Percentiles rank a stretch among this genome's conserved stretches.
phyloP scores from a whole-genome alignment of 2,329 filamentous ascomycete species.

The Geosmithia morbida region DNA sequence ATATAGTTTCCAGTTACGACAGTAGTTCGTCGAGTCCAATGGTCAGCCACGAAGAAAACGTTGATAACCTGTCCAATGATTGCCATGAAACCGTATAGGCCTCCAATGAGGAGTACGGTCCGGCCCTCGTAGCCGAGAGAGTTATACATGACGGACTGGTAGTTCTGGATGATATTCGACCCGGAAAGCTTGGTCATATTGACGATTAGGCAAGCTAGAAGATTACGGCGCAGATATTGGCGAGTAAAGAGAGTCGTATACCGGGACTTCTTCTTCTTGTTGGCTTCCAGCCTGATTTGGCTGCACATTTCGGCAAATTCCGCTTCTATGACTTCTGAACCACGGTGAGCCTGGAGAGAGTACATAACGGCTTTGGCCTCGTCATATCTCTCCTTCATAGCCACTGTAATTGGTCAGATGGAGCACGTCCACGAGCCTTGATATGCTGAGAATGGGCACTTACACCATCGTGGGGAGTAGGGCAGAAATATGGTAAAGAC shows the following conservation, averaged over 20 bases:
- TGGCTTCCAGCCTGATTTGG: slow-evolving; percentile 9
- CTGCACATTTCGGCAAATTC: slow-evolving; percentile 8
- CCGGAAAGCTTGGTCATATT: slow-evolving; percentile 13
- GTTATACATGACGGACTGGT: slow-evolving; percentile 17
- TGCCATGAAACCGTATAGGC: slow-evolving; percentile 18
- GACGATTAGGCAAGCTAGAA: slow-evolving; percentile 11
- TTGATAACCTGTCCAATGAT: slow-evolving; percentile 12
- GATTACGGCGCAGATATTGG: slow-evolving; percentile 10
- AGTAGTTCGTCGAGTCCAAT: slow-evolving; percentile 9
- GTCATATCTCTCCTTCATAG: slow-evolving; percentile 8
- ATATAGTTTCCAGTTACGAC: slow-evolving; percentile 3
- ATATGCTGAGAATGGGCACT: not conserved
- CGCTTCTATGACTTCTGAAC: slow-evolving; percentile 8
- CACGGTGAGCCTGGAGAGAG: slow-evolving; percentile 9
- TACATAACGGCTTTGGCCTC: slow-evolving; percentile 10
- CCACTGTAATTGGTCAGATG: not conserved
- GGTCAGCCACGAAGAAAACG: slow-evolving; percentile 10
- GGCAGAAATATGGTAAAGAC: slow-evolving; percentile 9
- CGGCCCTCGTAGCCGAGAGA: slow-evolving; percentile 31
- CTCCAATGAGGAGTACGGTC: slow-evolving; percentile 30
- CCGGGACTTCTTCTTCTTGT: slow-evolving; percentile 2
- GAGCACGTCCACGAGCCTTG: too few relatives aligned
- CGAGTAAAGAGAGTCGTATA: slow-evolving; percentile 8
- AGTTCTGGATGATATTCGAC: slow-evolving; percentile 13
- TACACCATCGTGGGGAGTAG: slow-evolving; percentile 12